phyloP scores from a whole-genome alignment of 2,329 filamentous ascomycete species.

The Endocalyx cinctus region DNA sequence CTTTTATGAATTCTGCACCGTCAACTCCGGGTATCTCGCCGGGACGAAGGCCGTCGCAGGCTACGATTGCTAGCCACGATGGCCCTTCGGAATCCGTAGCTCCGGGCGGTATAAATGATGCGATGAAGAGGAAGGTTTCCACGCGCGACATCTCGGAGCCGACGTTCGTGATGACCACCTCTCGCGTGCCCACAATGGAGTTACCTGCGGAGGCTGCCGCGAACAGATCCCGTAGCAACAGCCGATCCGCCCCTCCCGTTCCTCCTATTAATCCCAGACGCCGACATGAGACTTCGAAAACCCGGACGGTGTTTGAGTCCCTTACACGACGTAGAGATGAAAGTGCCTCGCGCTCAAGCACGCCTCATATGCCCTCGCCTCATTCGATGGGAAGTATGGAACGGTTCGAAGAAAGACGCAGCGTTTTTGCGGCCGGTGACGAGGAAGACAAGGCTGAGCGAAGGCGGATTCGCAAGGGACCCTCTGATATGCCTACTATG shows the following conservation, averaged over 20 bases:
- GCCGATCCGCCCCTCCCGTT: constrained; percentile 44
- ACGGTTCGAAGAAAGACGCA: constrained; percentile 18
- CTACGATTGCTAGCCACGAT: constrained; percentile 22
- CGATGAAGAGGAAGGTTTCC: constrained; percentile 37
- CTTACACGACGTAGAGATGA: constrained; percentile 32
- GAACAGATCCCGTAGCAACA: constrained; percentile 31
- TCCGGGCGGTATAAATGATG: constrained; percentile 33
- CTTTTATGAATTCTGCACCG: constrained; percentile 27
- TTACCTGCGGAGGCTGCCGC: constrained; percentile 29
- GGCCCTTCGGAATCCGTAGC: constrained; percentile 14
- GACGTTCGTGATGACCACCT: constrained; percentile 41
- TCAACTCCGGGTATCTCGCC: constrained; percentile 29
- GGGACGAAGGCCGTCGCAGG: constrained; percentile 29
- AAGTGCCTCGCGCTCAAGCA: constrained; percentile 20
- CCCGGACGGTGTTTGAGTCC: constrained; percentile 36
- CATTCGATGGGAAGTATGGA: constrained; percentile 1
- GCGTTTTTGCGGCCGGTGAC: constrained; percentile 27
- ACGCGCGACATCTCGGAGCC: constrained; percentile 49
- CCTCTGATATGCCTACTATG: constrained; percentile 30
- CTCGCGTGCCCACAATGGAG: constrained; percentile 38
- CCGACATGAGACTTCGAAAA: constrained; percentile 31
- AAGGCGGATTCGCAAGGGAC: constrained; percentile 39
- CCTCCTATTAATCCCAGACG: constrained; percentile 57
- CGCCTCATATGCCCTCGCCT: constrained; percentile 23
- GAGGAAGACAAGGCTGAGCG: constrained; percentile 37